Evolutionary conservation across 805 yeast species (phyloP), one percentile per base, ranked within the genome.

Genomic region (Ogataea ganodermae): DNA sequence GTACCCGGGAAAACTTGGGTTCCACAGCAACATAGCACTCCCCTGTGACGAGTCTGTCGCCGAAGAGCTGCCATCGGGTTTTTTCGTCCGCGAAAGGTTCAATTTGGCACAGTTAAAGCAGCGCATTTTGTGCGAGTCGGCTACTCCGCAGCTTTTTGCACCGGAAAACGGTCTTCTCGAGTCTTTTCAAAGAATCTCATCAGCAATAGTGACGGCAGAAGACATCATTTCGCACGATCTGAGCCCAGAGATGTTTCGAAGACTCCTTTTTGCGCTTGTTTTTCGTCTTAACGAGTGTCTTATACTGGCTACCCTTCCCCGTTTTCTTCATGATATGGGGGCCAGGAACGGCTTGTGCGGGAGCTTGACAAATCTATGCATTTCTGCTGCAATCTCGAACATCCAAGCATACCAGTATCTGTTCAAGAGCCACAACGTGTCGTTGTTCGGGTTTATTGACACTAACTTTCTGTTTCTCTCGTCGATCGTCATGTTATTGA

Each of bases 381-480:
- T 35, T 2, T 10, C 35, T 3, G 49, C 49, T 3, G 49, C 49
- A 4, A 28, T 40, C 3, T 45, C 49, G 24, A 45, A 40, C 41
- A 10, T 45, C 8, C 30, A 22, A 4, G 49, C 35, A 14, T 41
- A 40, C 37, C 28, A 45, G 20, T 8, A 33, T 14, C 31, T 45
- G 4, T 35, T 23, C 14, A 23, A 32, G n/a, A 22, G 13, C 7
- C 33, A 40, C 27, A 40, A 45, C 17, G 39, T 45, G 23, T 45
- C 49, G 13, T 18, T 40, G 6, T 45, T 45, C 27, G 49, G 49
- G 3, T 45, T 40, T 24, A 46, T 46, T 16, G 50, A 46, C 18
- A 35, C 46, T 7, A 46, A 46, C 31, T 46, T 46, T 20, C 41
- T 46, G 10, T 46, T 46, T 24, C 24, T 46, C 6, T 46, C 50